Evolutionary conservation across 495 filamentous ascomycete genomes (phyloP).

Genomic region (Daldinia caldariorum): DNA sequence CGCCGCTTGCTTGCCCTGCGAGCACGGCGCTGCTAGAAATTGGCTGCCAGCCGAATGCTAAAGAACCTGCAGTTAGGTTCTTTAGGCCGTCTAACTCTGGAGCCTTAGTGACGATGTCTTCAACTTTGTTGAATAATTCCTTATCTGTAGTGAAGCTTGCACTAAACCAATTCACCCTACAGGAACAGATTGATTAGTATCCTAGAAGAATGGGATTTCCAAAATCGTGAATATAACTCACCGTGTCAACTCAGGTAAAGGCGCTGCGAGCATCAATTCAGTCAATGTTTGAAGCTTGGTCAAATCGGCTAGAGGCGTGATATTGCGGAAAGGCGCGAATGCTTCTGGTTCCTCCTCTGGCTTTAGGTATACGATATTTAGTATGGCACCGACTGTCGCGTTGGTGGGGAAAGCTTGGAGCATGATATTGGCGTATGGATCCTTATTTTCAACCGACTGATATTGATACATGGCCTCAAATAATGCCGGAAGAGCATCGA

Average conservation of each 20-base stretch:
- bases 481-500: constrained; percentile 41
- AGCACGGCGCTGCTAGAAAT: constrained; percentile 38
- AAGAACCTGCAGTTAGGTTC: constrained; percentile 39
- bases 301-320: constrained; percentile 34
- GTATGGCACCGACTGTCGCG: constrained; percentile 41
- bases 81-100: constrained; percentile 38
- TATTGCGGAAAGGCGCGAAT: constrained; percentile 39
- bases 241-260: constrained; percentile 32
- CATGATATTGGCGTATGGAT: constrained; percentile 46
- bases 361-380: constrained; percentile 46
- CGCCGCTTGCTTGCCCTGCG: constrained; percentile 34
- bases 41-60: constrained; percentile 47
- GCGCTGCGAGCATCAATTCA: constrained; percentile 32
- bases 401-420: constrained; percentile 44
- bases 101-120: constrained; percentile 34
- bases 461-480: constrained; percentile 41
- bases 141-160: constrained; percentile 41
- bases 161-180: constrained; percentile 42
- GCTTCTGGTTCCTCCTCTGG: constrained; percentile 34
- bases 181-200: constrained; percentile 12
- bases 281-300: constrained; percentile 42
- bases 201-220: background rate
- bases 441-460: constrained; percentile 38
- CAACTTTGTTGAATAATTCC: constrained; percentile 27
- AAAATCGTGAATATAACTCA: constrained; percentile 1